phyloP scores from a whole-genome alignment of 108 stramenopile species.

The Pinguiococcus pyrenoidosus region DNA sequence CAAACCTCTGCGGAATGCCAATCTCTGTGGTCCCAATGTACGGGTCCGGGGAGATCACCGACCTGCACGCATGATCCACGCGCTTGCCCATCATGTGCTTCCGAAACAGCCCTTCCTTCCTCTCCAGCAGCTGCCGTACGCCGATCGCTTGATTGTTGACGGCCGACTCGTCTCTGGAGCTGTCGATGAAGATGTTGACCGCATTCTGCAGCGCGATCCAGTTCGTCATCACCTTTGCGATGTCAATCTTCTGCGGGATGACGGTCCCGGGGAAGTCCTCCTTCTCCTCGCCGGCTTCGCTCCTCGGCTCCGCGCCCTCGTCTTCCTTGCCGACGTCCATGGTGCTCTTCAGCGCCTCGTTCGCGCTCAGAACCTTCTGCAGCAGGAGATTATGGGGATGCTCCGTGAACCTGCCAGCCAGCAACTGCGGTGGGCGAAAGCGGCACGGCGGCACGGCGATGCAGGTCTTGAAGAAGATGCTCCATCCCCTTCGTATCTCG shows the following conservation, averaged over 20 bases:
- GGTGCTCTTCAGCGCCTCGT: conserved; percentile 10
- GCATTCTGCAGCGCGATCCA: conserved; percentile 92
- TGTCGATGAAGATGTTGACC: conserved; percentile 88
- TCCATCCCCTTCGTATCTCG: conserved; percentile 36
- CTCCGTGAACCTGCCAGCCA: conserved; percentile 76
- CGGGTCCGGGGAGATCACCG: conserved; percentile 93
- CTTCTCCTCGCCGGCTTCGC: neutral
- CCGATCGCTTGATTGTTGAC: conserved; percentile 44
- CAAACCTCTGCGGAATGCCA: conserved; percentile 91
- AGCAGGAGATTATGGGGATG: conserved; percentile 85
- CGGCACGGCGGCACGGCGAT: conserved; percentile 81
- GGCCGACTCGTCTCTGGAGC: conserved; percentile 58
- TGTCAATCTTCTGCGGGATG: neutral
- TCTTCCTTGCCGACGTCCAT: neutral
- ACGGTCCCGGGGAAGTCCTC: neutral
- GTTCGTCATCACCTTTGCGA: conserved; percentile 12
- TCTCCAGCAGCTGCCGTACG: conserved; percentile 85
- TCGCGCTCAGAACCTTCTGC: conserved; percentile 43
- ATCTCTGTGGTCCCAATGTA: conserved; percentile 95
- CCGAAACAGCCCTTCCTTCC: conserved; percentile 95
- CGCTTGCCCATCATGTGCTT: conserved; percentile 99
- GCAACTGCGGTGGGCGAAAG: conserved; percentile 81
- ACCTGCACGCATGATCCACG: conserved; percentile 90
- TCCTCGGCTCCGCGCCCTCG: no score
- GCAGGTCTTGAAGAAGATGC: conserved; percentile 60